A percentile compares a stretch with the other conserved stretches of the same genome.
Conservation (phyloP, 805 yeast species). For the Cyberlindnera mississippiensis region DNA sequence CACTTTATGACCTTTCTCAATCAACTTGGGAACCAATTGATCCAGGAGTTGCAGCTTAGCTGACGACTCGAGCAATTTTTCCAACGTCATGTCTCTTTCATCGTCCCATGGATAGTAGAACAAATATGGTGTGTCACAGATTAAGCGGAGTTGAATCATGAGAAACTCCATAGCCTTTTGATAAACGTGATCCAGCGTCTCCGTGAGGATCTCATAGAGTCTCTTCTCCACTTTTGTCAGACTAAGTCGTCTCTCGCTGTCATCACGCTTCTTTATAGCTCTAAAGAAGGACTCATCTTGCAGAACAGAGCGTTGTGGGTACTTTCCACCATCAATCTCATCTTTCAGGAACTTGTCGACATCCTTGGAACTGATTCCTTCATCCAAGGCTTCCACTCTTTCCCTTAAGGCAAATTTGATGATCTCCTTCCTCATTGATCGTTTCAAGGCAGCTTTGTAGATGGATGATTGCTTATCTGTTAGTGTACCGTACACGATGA, state of each 20-base stretch:
- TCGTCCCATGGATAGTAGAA: constrained; percentile 74
- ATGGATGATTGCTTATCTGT: constrained; percentile 60
- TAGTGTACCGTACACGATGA: constrained; percentile 69
- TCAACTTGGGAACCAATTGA: constrained; percentile 51
- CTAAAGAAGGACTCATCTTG: constrained; percentile 17
- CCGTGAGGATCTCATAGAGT: constrained; percentile 12
- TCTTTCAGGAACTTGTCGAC: constrained; percentile 42
- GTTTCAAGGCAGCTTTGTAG: constrained; percentile 48
- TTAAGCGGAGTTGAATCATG: constrained; percentile 79
- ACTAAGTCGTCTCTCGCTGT: not conserved
- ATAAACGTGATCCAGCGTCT: constrained; percentile 38
- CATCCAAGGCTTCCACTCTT: constrained; percentile 41
- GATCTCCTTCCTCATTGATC: constrained; percentile 41
- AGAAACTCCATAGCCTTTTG: constrained; percentile 57
- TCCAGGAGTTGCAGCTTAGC: constrained; percentile 71
- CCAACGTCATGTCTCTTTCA: constrained; percentile 37
- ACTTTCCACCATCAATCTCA: constrained; percentile 31
- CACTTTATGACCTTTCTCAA: constrained; percentile 56
- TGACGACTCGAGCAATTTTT: constrained; percentile 49
- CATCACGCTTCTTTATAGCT: constrained; percentile 11
- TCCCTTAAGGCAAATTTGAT: constrained; percentile 47
- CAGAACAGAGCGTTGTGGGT: constrained; percentile 15
- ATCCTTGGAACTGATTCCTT: constrained; percentile 23
- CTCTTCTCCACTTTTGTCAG: constrained; percentile 10
- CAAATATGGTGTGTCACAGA: constrained; percentile 82